These are phyloP conservation scores for Exophiala viscosa DNA, from an alignment of 2,329 filamentous ascomycete species.

Conservation along the genomic window DNA sequence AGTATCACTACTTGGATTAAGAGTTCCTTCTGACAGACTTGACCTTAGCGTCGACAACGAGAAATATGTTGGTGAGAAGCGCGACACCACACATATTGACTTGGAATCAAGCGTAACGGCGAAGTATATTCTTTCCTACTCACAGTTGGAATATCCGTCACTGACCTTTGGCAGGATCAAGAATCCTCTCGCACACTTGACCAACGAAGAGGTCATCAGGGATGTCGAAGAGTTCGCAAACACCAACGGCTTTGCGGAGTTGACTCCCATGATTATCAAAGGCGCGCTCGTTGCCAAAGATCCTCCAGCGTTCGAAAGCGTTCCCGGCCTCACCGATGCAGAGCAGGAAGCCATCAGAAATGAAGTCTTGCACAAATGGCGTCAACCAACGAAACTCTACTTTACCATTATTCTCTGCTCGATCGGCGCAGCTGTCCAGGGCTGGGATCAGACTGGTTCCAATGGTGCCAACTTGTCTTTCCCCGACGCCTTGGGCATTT, in stretches of 20 bases:
- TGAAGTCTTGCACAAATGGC: constrained; percentile 37
- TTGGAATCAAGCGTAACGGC: background rate
- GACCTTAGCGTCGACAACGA: background rate
- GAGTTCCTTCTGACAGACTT: background rate
- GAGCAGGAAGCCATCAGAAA: constrained; percentile 35
- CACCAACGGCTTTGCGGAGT: constrained; percentile 34
- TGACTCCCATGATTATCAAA: constrained; percentile 33
- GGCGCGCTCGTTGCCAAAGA: constrained; percentile 32
- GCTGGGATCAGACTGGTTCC: constrained; percentile 44
- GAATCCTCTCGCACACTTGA: constrained; percentile 27
- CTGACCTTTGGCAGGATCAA: constrained; percentile 19
- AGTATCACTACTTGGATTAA: background rate
- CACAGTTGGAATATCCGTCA: background rate
- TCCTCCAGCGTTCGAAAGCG: constrained; percentile 23
- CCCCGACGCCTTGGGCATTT: constrained; percentile 43
- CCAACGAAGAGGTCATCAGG: constrained; percentile 21
- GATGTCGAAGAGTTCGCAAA: constrained; percentile 40
- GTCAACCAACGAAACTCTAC: constrained; percentile 36
- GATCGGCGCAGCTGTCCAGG: constrained; percentile 43
- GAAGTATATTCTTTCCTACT: background rate
- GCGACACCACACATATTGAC: background rate
- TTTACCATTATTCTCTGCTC: constrained; percentile 40
- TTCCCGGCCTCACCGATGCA: constrained; percentile 33
- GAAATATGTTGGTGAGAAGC: constrained; percentile 1
- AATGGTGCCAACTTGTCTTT: constrained; percentile 46